Conservation (phyloP, 2,329 filamentous ascomycete species). For the Drechslerella coelobrocha region DNA sequence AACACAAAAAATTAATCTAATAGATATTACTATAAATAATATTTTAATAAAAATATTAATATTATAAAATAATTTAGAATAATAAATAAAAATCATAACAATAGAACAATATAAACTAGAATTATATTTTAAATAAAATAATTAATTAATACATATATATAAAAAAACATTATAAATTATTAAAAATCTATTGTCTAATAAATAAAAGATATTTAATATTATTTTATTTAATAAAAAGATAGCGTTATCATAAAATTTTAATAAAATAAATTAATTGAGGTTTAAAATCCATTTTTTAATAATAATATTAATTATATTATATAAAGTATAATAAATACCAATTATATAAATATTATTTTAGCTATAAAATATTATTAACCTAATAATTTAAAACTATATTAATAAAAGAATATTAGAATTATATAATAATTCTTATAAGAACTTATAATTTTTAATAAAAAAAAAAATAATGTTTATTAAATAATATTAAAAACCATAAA, state of each 20-base stretch:
- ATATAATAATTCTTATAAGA: background rate
- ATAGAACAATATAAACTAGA: no score
- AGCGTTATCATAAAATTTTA: no score
- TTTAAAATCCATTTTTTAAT: background rate
- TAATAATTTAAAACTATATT: background rate
- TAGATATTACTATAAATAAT: no score
- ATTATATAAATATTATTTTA: background rate
- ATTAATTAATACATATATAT: no score
- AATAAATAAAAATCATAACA: no score
- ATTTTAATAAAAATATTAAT: no score
- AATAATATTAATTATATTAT: background rate
- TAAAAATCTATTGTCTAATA: background rate
- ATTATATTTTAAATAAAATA: no score
- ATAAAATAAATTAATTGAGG: no score
- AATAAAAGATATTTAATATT: background rate
- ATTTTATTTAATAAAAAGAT: no score
- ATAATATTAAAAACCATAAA: background rate
- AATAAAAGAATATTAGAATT: background rate
- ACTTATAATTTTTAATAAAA: background rate
- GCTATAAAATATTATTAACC: background rate
- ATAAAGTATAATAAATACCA: background rate
- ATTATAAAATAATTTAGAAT: no score
- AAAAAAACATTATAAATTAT: background rate
- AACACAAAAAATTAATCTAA: no score
- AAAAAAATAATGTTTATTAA: background rate